phyloP scores from a whole-genome alignment of 306 rosid species.

The Astragalus membranaceus region DNA sequence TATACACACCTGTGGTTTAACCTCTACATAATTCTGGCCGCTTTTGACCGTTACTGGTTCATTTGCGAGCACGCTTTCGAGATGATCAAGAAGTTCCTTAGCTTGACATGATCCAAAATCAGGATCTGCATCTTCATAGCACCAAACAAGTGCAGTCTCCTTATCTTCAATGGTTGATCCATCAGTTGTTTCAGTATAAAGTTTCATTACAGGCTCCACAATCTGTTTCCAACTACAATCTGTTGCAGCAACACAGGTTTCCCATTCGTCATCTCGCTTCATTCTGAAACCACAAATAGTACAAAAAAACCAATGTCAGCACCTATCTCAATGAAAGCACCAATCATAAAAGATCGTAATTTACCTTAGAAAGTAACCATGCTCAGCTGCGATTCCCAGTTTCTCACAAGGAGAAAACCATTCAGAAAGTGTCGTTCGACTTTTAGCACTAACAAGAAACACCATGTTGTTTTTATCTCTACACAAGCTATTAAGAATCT shows the following conservation, averaged over 20 bases:
- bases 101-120: constrained; percentile 93
- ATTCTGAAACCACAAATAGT: constrained; percentile 25
- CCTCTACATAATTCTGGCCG: constrained; percentile 75
- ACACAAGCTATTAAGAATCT: constrained; percentile 52
- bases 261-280: constrained; percentile 51
- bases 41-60: constrained; percentile 92
- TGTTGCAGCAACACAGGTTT: constrained; percentile 50
- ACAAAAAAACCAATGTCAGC: neutral
- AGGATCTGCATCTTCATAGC: constrained; percentile 72
- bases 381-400: constrained; percentile 81
- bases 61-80: constrained; percentile 85
- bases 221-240: constrained; percentile 79
- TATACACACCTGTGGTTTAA: constrained; percentile 84
- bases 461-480: constrained; percentile 64
- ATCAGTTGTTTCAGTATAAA: constrained; percentile 83
- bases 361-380: constrained; percentile 76
- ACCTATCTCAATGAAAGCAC: neutral
- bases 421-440: constrained; percentile 45
- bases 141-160: constrained; percentile 90
- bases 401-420: constrained; percentile 86
- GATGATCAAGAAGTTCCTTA: constrained; percentile 88
- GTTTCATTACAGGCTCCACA: constrained; percentile 82
- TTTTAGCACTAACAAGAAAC: constrained; percentile 69
- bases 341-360: neutral
- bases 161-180: constrained; percentile 79